These are phyloP conservation scores for Skeletonema grethae DNA, from an alignment of 108 stramenopile genomes.

Conservation along the genomic window DNA sequence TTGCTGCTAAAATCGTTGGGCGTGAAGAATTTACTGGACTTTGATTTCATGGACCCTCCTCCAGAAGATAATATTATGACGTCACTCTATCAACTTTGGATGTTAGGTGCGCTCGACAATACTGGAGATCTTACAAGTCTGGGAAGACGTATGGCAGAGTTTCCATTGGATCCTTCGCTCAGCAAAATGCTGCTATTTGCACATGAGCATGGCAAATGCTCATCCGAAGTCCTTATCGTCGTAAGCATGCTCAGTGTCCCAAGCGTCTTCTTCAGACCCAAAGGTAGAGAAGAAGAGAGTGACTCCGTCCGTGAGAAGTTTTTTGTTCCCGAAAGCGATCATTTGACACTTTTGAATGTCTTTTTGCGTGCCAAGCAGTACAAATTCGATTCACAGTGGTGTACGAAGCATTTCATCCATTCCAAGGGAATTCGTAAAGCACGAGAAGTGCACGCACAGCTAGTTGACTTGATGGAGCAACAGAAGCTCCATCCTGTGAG, in stretches of 20 bases:
- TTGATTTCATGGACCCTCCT: slow-evolving; percentile 99
- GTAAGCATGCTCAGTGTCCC: slow-evolving; percentile 98
- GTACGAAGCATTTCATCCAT: slow-evolving; percentile 96
- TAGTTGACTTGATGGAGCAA: slow-evolving; percentile 96
- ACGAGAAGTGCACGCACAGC: slow-evolving; percentile 94
- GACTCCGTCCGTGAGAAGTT: slow-evolving; percentile 98
- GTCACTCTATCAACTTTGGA: slow-evolving; percentile 97
- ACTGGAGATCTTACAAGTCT: slow-evolving; percentile 89
- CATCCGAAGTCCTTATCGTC: slow-evolving; percentile 93
- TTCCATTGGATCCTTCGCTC: slow-evolving; percentile 96
- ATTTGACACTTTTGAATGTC: slow-evolving; percentile 96
- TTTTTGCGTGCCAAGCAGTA: slow-evolving; percentile 94
- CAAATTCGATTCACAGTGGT: slow-evolving; percentile 94
- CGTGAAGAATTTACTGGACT: slow-evolving; percentile 90
- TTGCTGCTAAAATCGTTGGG: slow-evolving; percentile 97
- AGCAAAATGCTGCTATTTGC: slow-evolving; percentile 98
- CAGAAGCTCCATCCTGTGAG: slow-evolving; percentile 83
- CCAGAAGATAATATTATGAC: slow-evolving; percentile 97
- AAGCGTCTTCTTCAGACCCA: slow-evolving; percentile 94
- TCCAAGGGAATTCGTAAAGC: slow-evolving; percentile 96
- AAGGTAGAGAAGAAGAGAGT: slow-evolving; percentile 97
- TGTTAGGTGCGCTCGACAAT: slow-evolving; percentile 97
- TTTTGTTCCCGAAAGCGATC: slow-evolving; percentile 99
- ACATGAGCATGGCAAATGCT: slow-evolving; percentile 85
- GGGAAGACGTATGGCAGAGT: slow-evolving; percentile 96